These are phyloP conservation scores for Kingdonia uniflora DNA, from an alignment of 164 flowering plant genomes.

Conservation along the genomic window DNA sequence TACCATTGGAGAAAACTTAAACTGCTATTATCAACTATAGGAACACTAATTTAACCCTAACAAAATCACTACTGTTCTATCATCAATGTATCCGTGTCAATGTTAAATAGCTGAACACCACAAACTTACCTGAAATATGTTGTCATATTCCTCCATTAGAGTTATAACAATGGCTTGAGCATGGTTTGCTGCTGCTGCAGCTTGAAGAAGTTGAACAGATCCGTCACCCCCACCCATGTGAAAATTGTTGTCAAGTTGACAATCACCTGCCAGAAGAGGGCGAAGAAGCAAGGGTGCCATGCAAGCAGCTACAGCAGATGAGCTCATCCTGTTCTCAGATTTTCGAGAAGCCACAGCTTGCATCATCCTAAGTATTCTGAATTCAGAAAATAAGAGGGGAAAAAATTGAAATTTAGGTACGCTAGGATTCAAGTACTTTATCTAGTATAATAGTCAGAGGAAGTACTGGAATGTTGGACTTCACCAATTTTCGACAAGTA, in stretches of 20 bases:
- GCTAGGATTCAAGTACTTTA: neutral
- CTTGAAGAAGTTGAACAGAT: constrained; percentile 86
- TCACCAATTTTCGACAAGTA: neutral
- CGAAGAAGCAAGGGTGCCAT: constrained; percentile 99
- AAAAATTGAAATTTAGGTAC: too few species aligned
- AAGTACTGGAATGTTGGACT: neutral
- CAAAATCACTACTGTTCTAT: too few species aligned
- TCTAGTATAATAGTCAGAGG: too few species aligned
- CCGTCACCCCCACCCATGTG: constrained; percentile 73
- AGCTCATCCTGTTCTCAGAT: constrained; percentile 78
- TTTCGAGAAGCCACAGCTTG: constrained; percentile 72
- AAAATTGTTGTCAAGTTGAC: constrained; percentile 69
- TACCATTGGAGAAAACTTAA: too few species aligned
- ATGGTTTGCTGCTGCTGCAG: constrained; percentile 99
- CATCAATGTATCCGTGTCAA: too few species aligned
- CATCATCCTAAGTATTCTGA: constrained; percentile 93
- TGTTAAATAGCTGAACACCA: too few species aligned
- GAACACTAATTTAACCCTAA: too few species aligned
- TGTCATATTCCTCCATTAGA: constrained; percentile 74
- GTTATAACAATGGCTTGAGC: constrained; percentile 93
- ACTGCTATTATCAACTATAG: too few species aligned
- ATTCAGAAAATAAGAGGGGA: constrained; percentile 9
- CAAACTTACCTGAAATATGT: constrained; percentile 69
- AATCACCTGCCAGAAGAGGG: constrained; percentile 92
- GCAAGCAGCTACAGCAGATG: constrained; percentile 97